Evolutionary conservation across 805 yeast genomes (phyloP), one percentile per base, ranked within the genome.

Genomic region (Pachysolen tannophilus): DNA sequence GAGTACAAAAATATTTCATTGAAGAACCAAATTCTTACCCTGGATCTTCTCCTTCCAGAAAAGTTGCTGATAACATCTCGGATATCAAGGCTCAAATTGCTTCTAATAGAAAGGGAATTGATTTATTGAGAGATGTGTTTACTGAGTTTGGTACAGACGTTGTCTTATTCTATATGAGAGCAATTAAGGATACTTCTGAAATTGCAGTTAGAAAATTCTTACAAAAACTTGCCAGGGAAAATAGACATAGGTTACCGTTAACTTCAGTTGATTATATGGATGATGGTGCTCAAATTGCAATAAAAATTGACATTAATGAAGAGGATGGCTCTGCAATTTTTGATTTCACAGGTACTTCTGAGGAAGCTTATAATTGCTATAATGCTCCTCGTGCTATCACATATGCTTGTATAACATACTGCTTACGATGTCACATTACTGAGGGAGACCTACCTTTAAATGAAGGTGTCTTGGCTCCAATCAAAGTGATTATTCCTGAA

Each of bases 301-400:
- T 69, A 18, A 55, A 53, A 6, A 60, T 73, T 28, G 53, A 57
- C 13, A 69, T 69, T 41, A 49, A 54, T 37, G 56, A 53, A 17
- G 58, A 57, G 20, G 53, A 60, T 16, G 74, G 72, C 1, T 50
- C 52, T 29, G 67, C 72, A 2, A 57, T 58, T 15, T 70, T 69
- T 50, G 79, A 73, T 48, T 73, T 73, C 46, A 61, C 67, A 11
- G 75, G 69, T 31, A 65, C 75, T 3, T 71, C 77, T 5, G 61
- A 63, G 36, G 72, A 72, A 45, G 60, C 72, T 17, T 68, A 69
- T 47, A 71, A 70, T 29, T 67, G 68, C 44, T 60, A 66, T 56
- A 73, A 73, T 48, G 73, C 77, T 2, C 79, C 80, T 3, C 61
- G 55, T 37, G 72, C 78, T 2, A 70, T 73, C 39, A 60, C 74